Base-by-base conservation (phyloP, 129 eudicot species). In the Helichrysum umbraculigerum region DNA sequence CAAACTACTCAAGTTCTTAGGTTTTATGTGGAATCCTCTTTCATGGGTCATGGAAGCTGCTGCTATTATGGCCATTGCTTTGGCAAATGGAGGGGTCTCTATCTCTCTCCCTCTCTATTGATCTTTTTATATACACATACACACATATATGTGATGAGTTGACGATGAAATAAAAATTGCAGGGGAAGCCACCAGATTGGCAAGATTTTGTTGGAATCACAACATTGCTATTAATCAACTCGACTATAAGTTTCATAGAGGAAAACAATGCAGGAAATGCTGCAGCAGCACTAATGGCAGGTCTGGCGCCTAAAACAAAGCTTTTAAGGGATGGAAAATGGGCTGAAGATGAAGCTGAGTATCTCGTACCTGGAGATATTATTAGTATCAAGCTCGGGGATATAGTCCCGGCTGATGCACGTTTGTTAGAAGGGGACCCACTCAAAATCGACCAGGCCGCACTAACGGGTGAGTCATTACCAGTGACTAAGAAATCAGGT, bases 21-120 rank as follows among this genome's bases (percentile, higher is more conserved):
- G 97, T 10, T 91, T 91, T 19, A 91, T 91, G 97, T 91, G 97
- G 96, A 91, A 91, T 81, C 97, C 97, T 70, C 79, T 91, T 19
- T 91, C 97, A 77, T 91, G 97, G 97, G 97, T 91, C 33, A 91
- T 91, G 97, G 97, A 91, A 76, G 76, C 81, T n/a, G 97, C 97
- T 71, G 97, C 97, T 15, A 81, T 91, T 70, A 91, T 91, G 85
- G 97, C 97, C 25, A 91, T 91, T 81, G 92, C 63, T 51, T 79
- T 91, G 83, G 97, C 96, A 6, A 91, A 91, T 78, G 95, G 97
- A 91, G 88, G 86, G 81, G 97, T 91, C 71, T 47, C 54, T 30
- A 51, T 60, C 67, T 75, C 58, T 68, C 54, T 71, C 67, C 33
- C 51, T 68, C 29, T 66, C 59, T 50, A 42, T 42, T 42, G 50